These are phyloP conservation scores for Penicillium capsulatum DNA, from an alignment of 2,329 filamentous ascomycete genomes.

Conservation along the genomic window DNA sequence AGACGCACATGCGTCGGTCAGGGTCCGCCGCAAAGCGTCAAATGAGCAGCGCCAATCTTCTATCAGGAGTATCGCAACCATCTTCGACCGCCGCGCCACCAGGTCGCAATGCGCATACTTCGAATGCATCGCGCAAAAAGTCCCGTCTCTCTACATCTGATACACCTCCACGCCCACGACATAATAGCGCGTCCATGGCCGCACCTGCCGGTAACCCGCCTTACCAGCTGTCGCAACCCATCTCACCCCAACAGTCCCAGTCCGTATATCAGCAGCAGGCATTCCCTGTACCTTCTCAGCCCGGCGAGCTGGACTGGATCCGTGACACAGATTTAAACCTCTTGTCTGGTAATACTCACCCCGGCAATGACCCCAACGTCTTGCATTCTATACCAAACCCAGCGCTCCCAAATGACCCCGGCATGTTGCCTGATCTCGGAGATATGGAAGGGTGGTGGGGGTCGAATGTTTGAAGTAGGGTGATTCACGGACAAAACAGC, in stretches of 20 bases:
- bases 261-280: slow-evolving; percentile 9
- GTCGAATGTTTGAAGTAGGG: slow-evolving; percentile 8
- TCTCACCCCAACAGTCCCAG: slow-evolving; percentile 6
- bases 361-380: slow-evolving; percentile 3
- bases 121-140: slow-evolving; percentile 23
- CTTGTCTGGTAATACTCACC: slow-evolving; percentile 19
- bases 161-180: neutral
- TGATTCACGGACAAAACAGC: slow-evolving; percentile 8
- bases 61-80: slow-evolving; percentile 6
- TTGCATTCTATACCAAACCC: slow-evolving; percentile 8
- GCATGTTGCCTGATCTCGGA: slow-evolving; percentile 20
- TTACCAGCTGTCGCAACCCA: slow-evolving; percentile 5
- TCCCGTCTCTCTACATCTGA: slow-evolving; percentile 15
- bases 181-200: slow-evolving; percentile 1
- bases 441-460: slow-evolving; percentile 36
- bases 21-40: slow-evolving; percentile 29
- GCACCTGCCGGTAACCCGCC: slow-evolving; percentile 1
- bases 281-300: slow-evolving; percentile 11
- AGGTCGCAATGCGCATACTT: slow-evolving; percentile 1
- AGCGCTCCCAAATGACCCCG: slow-evolving; percentile 12
- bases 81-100: slow-evolving; percentile 11
- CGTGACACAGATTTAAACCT: slow-evolving; percentile 26
- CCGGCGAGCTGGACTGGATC: slow-evolving; percentile 30
- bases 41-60: slow-evolving; percentile 21
- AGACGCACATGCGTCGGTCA: slow-evolving; percentile 33